Base-by-base conservation (phyloP, 139 green algal genomes). In the Ettlia oleoabundans region DNA sequence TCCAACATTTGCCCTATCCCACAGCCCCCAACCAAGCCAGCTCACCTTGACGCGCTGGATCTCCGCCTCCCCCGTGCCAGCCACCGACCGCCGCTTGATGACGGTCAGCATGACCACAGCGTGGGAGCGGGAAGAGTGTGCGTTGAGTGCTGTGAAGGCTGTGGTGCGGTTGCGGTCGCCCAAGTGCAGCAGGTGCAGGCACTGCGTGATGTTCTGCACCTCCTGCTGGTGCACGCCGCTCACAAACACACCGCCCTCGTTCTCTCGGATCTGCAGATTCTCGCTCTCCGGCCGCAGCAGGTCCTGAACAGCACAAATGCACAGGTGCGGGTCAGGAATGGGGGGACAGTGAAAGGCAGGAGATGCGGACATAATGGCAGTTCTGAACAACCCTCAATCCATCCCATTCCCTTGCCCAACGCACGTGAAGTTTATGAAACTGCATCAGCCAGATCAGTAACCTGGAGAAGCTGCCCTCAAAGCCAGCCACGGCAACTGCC, bases 261-360 rank as follows among this genome's bases (percentile, higher is more conserved):
- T 90, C 88, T 98, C 94, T 51, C 94, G 86, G 70, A 98, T 95
- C 55, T 90, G 84, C 84, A 98, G 89, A 84, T 96, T 94, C 30
- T 93, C 88, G 24, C 76, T 91, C 18, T 93, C 85, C 2, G 93
- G 93, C 30, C 86, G 79, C 47, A 98, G 86, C 72, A 98, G 84
- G 74, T 98, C 94, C 82, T 97, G 89, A 30, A 79, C 2, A 24
- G 5, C 24, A 21, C 19, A 0, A 0, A 51, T 1, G 71, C 30
- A 53, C 21, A 24, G 32, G 15, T 58, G 47, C n/a, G n/a, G n/a
- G n/a, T n/a, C n/a, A n/a, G n/a, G n/a, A n/a, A n/a, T 58, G 15
- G 15, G 47, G 47, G 47, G 13, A 15, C 47, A 58, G 15, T 58
- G 47, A 58, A 10, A 58, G 47, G 47, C 47, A 58, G 47, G 47